These are phyloP conservation scores for Suillus alpinus DNA, from an alignment of 768 basidiomycete genomes.

Conservation along the genomic window DNA sequence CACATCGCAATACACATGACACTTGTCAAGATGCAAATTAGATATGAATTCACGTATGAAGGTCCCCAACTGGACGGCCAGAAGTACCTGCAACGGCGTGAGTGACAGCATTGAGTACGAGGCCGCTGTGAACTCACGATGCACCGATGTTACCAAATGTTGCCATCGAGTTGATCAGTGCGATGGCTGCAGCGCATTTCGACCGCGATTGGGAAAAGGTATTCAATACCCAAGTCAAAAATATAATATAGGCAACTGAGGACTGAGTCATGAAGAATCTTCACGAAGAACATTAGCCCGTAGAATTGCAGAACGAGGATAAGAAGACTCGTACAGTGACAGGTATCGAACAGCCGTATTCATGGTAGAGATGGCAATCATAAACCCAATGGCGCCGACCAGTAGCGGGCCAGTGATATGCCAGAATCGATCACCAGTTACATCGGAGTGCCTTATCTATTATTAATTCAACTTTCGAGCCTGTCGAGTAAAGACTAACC, in stretches of 20 bases:
- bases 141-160: slow-evolving; percentile 81
- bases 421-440: slow-evolving; percentile 64
- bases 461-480: slow-evolving; percentile 4
- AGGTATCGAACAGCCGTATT: slow-evolving; percentile 60
- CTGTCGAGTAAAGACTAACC: slow-evolving; percentile 28
- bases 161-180: slow-evolving; percentile 74
- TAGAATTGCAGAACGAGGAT: neutral
- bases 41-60: slow-evolving; percentile 65
- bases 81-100: slow-evolving; percentile 41
- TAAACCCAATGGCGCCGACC: slow-evolving; percentile 63
- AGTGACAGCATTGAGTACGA: neutral
- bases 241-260: slow-evolving; percentile 66
- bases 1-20: slow-evolving; percentile 48
- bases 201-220: slow-evolving; percentile 73
- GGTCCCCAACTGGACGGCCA: slow-evolving; percentile 73
- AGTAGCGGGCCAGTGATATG: slow-evolving; percentile 57
- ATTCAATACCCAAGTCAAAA: slow-evolving; percentile 51
- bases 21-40: slow-evolving; percentile 65
- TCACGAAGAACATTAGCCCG: neutral
- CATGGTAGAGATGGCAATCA: slow-evolving; percentile 62
- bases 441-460: slow-evolving; percentile 64
- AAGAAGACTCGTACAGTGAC: slow-evolving; percentile 44
- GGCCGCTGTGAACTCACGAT: slow-evolving; percentile 47
- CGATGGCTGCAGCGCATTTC: slow-evolving; percentile 83
- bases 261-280: slow-evolving; percentile 78